Base-by-base conservation (phyloP, 129 eudicot genomes). In the Chrysanthemum lavandulifolium region DNA sequence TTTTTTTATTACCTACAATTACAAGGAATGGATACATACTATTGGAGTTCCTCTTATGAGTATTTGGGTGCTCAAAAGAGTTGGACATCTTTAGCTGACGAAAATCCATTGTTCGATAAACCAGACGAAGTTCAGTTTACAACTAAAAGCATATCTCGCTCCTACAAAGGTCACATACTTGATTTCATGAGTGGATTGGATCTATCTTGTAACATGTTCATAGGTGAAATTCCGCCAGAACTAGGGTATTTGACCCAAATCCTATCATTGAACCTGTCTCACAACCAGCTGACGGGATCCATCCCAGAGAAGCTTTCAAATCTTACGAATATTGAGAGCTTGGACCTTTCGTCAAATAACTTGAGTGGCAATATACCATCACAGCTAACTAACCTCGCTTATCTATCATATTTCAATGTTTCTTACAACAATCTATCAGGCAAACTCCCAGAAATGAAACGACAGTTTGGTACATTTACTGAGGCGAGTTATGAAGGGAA, bases 391-490 rank as follows among this genome's bases (percentile, higher is more conserved):
- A 29, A 51, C 2, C 43, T 78, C 6, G 21, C 14, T 9, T 60
- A 0, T 14, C 1, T 77, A 25, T 4, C 72, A 5, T 36, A 36
- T 63, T 78, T 78, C 9, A 71, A 29, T 71, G 82, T 78, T 19
- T 60, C 75, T 49, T 5, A 68, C 57, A 75, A 75, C 67, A 65
- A 75, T 75, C 79, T 75, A 23, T 75, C 73, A 10, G 73, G 79
- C 16, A 69, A 55, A 69, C 64, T 77, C 53, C 81, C 81, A 16
- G 70, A 77, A 6, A 15, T 19, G 50, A 66, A 55, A 60, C 54
- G 55, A 50, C 81, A 69, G 15, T 77, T 77, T 69, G 61, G 75
- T 19, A 77, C 81, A 6, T 77, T 69, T 40, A 13, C 70, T 3
- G 55, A 7, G 7, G 64, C 23, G 23, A 77, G 70, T 52, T 75